phyloP scores from a whole-genome alignment of 2,329 filamentous ascomycete genomes.

The Clonostachys rhizophaga region DNA sequence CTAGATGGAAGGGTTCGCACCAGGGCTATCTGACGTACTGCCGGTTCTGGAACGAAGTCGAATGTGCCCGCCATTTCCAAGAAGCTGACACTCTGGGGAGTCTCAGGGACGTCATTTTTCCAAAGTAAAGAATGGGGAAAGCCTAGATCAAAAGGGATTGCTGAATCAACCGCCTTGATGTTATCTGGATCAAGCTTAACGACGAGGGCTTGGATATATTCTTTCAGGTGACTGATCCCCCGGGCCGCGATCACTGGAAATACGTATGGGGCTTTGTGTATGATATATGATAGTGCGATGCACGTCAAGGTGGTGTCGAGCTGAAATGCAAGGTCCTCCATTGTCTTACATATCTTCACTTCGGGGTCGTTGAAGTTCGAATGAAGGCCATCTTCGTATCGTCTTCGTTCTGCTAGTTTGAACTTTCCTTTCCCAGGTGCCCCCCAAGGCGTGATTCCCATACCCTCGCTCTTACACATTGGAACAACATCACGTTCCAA shows the following conservation, averaged over 20 bases:
- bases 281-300: constrained; percentile 66
- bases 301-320: constrained; percentile 38
- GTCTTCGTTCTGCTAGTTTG: constrained; percentile 29
- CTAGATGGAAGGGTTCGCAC: not conserved
- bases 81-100: constrained; percentile 35
- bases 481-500: constrained; percentile 38
- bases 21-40: constrained; percentile 15
- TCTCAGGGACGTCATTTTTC: constrained; percentile 25
- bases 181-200: constrained; percentile 57
- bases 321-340: constrained; percentile 43
- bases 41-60: constrained; percentile 41
- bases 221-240: constrained; percentile 63
- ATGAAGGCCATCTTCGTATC: constrained; percentile 26
- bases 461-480: constrained; percentile 34
- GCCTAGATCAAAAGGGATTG: constrained; percentile 57
- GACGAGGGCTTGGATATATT: constrained; percentile 64
- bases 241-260: constrained; percentile 65
- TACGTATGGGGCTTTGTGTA: constrained; percentile 67
- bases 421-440: constrained; percentile 45
- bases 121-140: constrained; percentile 62
- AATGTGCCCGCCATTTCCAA: constrained; percentile 39
- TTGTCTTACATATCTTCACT: constrained; percentile 35
- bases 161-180: constrained; percentile 60
- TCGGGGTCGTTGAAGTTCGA: constrained; percentile 45
- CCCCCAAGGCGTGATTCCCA: constrained; percentile 57